Base-by-base conservation (phyloP, 192 early-diverging fungal species). In the Rhizophagus sp. region DNA sequence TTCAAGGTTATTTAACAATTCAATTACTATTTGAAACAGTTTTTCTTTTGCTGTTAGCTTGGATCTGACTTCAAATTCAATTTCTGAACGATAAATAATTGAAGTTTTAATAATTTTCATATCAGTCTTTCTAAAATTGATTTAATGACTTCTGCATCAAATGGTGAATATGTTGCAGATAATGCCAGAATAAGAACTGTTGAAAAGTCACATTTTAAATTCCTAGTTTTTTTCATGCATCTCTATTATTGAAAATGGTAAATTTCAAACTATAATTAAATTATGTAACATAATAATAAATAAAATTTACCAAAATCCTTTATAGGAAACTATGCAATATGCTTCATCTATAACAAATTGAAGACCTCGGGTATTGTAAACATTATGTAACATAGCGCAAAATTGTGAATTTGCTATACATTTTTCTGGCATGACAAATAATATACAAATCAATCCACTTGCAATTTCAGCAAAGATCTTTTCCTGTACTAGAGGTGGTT, bases 271-370 rank as follows among this genome's bases (percentile, higher is more conserved):
- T 1, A 30, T 30, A 30, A 30, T 30, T 30, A 30, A 30, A 30
- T 30, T 30, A 30, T 30, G 1, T 30, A 30, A 30, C 30, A 30
- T 30, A 30, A 30, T 30, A 30, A 30, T 30, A 30, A 30, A 30
- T 30, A 1, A 30, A 30, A 0, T 30, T 30, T 30, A 30, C 30
- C 30, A 0, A 30, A 30, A 36, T 41, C 19, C 34, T 70, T 36
- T 6, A 70, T 70, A 70, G 15, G 19, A 44, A 70, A 70, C 41
- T 44, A 70, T 44, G 33, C 68, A 70, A 39, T 70, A 2, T 70
- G 68, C 41, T 70, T 70, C 15, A 13, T 70, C 36, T 41, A 70
- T 47, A 70, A 70, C n/a, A 70, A 70, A 70, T 24, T 70, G 22
- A 17, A 39, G n/a, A 17, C 41, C 36, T 70, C 10, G 9, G 1